Evolutionary conservation across 768 basidiomycete genomes (phyloP).

Genomic region (Naganishia friedmannii): DNA sequence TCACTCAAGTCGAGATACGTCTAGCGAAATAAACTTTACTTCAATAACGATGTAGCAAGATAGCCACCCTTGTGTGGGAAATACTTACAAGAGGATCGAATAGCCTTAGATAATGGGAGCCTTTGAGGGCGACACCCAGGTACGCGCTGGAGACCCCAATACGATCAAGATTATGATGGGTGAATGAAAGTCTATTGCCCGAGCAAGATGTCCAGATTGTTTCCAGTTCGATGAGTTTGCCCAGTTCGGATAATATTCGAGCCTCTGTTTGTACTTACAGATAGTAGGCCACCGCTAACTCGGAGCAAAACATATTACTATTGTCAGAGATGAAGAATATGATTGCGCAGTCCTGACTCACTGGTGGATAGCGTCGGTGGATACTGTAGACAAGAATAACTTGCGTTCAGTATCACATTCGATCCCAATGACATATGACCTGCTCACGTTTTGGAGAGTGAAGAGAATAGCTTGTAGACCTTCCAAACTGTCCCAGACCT

Average conservation of each 20-base stretch:
- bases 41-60: not conserved
- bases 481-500: not conserved
- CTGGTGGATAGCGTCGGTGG: conserved; percentile 16
- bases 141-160: not conserved
- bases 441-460: conserved; percentile 5
- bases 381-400: not conserved
- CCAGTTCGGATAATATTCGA: not conserved
- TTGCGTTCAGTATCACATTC: not conserved
- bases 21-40: not conserved
- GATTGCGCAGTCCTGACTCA: not conserved
- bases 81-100: conserved; percentile 16
- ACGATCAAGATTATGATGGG: conserved; percentile 5
- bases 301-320: not conserved
- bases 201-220: no score
- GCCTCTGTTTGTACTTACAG: not conserved
- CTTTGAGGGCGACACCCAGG: not conserved
- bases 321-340: not conserved
- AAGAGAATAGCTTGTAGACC: conserved; percentile 7
- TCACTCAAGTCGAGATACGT: conserved; percentile 17
- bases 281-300: conserved; percentile 17
- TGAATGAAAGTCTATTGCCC: not conserved
- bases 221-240: not conserved
- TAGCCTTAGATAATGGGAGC: conserved; percentile 6
- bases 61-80: no score
- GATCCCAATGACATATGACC: not conserved